These are phyloP conservation scores for Metarhizium robertsii DNA, from an alignment of 2,329 filamentous ascomycete genomes.

Conservation along the genomic window DNA sequence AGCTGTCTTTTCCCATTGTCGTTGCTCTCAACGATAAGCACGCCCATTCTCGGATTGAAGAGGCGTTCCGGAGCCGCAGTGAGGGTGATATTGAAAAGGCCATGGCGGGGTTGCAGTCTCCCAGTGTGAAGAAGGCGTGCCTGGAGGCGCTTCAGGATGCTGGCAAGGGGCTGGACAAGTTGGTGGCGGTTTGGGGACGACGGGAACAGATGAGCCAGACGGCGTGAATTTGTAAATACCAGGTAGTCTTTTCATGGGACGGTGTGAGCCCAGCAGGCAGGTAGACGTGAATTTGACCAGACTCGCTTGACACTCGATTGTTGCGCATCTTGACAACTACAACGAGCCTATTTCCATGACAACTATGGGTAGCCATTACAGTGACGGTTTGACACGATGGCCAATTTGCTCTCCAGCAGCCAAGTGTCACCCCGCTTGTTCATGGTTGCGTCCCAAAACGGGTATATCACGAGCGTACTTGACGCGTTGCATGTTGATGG, in stretches of 20 bases:
- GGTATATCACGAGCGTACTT: no score
- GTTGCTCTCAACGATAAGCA: slow-evolving; percentile 7
- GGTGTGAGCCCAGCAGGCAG: no score
- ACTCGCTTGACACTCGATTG: no score
- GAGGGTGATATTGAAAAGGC: slow-evolving; percentile 6
- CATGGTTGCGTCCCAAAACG: not conserved
- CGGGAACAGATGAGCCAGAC: slow-evolving; percentile 5
- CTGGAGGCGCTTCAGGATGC: slow-evolving; percentile 9
- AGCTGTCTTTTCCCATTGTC: slow-evolving; percentile 9
- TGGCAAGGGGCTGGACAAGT: slow-evolving; percentile 5
- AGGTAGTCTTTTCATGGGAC: not conserved
- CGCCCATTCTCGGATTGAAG: not conserved
- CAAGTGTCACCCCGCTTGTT: not conserved
- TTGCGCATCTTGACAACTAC: no score
- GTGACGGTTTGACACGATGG: no score
- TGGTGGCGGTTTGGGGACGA: slow-evolving; percentile 9
- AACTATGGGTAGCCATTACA: no score
- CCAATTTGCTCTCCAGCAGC: no score
- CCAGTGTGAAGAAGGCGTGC: slow-evolving; percentile 5
- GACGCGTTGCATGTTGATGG: no score
- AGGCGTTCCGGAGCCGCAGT: slow-evolving; percentile 2
- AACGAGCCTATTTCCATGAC: no score
- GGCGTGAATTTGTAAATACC: not conserved
- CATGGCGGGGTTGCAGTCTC: slow-evolving; percentile 5
- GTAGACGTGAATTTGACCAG: no score